Conservation (phyloP, 345 rosid species). For the Heritiera littoralis region DNA sequence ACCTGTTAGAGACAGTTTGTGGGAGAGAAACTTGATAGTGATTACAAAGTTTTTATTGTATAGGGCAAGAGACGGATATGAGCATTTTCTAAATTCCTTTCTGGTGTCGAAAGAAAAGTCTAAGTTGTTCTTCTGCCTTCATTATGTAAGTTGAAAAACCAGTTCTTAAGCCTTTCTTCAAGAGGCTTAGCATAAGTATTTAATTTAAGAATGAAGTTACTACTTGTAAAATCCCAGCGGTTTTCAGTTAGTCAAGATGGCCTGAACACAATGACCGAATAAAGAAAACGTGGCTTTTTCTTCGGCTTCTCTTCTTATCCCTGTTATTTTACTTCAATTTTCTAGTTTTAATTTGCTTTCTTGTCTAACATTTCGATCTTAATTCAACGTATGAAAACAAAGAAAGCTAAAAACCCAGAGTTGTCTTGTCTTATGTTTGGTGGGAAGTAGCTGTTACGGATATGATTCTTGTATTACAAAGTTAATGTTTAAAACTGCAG, state of each 20-base stretch:
- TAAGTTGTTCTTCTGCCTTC: too few relatives aligned
- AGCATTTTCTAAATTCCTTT: not conserved
- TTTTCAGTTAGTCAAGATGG: not conserved
- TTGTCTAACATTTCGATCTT: too few relatives aligned
- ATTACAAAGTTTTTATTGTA: not conserved
- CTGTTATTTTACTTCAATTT: not conserved
- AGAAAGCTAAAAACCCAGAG: not conserved
- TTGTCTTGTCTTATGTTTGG: constrained; percentile 42
- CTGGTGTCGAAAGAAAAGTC: not conserved
- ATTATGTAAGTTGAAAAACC: too few relatives aligned
- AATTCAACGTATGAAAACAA: not conserved
- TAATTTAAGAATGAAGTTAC: too few relatives aligned
- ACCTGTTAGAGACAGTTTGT: not conserved
- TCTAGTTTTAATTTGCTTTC: too few relatives aligned
- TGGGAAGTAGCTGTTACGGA: constrained; percentile 45
- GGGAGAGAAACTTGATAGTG: not conserved
- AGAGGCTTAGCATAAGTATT: too few relatives aligned
- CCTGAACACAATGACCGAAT: not conserved
- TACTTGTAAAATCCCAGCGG: too few relatives aligned
- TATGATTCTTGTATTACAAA: constrained; percentile 43
- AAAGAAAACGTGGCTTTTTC: not conserved
- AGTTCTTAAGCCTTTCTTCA: too few relatives aligned
- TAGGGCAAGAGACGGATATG: not conserved
- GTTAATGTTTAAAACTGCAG: constrained; percentile 33
- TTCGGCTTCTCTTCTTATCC: not conserved